Evolutionary conservation across 306 rosid genomes (phyloP).

Genomic region (Trifolium subterraneum): DNA sequence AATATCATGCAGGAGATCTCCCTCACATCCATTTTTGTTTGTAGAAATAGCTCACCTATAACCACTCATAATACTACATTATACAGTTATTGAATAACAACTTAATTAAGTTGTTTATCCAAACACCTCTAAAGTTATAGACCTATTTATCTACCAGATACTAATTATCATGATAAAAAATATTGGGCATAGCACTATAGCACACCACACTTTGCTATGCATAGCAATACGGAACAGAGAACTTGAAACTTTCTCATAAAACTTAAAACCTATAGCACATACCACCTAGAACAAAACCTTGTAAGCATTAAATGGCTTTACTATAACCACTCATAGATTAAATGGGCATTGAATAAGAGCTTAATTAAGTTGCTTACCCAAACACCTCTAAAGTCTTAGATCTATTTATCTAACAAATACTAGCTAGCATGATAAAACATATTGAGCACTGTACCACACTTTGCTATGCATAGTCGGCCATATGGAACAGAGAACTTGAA

Average conservation of each 20-base stretch:
- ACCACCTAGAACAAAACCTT: too few species aligned
- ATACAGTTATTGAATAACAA: not conserved
- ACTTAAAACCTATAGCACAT: too few species aligned
- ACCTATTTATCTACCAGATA: not conserved
- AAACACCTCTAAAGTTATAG: not conserved
- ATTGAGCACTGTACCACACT: too few species aligned
- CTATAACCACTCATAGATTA: too few species aligned
- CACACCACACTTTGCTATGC: not conserved
- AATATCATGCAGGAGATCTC: not conserved
- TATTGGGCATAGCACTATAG: slow-evolving; percentile 1
- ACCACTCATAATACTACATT: not conserved
- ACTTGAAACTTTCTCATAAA: not conserved
- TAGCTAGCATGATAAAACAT: too few species aligned
- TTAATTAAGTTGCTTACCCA: too few species aligned
- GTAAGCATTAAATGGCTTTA: too few species aligned
- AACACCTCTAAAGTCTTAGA: too few species aligned
- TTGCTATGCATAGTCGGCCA: too few species aligned
- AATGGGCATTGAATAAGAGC: too few species aligned
- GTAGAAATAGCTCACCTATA: not conserved
- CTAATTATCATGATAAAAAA: not conserved
- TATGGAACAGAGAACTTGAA: too few species aligned
- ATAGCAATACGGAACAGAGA: slow-evolving; percentile 18
- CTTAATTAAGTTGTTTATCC: not conserved
- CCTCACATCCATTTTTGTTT: not conserved
- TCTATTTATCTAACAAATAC: too few species aligned